A percentile compares a stretch with the other conserved stretches of the same genome.
These are phyloP conservation scores for Chaetomium cochliodes DNA, from an alignment of 495 filamentous ascomycete genomes.

Conservation along the genomic window DNA sequence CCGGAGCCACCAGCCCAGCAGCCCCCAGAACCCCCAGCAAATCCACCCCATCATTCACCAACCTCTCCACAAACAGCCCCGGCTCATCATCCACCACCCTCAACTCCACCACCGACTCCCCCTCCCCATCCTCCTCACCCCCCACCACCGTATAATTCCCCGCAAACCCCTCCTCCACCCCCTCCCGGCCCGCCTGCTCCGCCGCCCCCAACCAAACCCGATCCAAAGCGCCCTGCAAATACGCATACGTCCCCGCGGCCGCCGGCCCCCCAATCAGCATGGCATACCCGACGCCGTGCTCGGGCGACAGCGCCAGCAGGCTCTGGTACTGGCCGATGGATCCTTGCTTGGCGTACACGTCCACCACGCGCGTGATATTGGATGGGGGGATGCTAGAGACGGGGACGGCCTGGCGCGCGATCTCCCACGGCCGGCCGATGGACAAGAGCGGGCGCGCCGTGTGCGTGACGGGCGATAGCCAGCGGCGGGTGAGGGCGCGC, in stretches of 20 bases:
- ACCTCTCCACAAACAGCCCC: slow-evolving; percentile 1
- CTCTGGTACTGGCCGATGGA: slow-evolving; percentile 45
- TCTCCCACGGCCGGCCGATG: slow-evolving; percentile 61
- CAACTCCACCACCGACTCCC: neutral
- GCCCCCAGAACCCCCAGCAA: neutral
- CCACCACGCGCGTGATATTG: slow-evolving; percentile 17
- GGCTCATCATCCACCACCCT: neutral
- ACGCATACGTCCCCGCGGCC: neutral
- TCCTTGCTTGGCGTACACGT: slow-evolving; percentile 49
- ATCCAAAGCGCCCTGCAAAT: neutral
- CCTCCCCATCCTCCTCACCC: neutral
- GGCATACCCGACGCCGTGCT: slow-evolving; percentile 50
- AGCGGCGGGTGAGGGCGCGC: slow-evolving; percentile 45
- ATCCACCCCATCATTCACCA: slow-evolving; percentile 19
- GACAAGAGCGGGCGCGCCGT: slow-evolving; percentile 42
- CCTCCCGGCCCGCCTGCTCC: slow-evolving; percentile 17
- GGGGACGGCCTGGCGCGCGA: slow-evolving; percentile 23
- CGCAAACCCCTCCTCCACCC: neutral
- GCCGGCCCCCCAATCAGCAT: slow-evolving; percentile 9
- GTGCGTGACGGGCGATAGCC: slow-evolving; percentile 53
- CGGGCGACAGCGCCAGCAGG: slow-evolving; percentile 48
- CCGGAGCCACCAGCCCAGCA: neutral
- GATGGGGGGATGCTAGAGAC: neutral
- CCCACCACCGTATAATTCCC: neutral
- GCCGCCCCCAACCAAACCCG: slow-evolving; percentile 13